Evolutionary conservation across 306 rosid genomes (phyloP), one percentile per base, ranked within the genome.

Genomic region (Sicyos edulis): DNA sequence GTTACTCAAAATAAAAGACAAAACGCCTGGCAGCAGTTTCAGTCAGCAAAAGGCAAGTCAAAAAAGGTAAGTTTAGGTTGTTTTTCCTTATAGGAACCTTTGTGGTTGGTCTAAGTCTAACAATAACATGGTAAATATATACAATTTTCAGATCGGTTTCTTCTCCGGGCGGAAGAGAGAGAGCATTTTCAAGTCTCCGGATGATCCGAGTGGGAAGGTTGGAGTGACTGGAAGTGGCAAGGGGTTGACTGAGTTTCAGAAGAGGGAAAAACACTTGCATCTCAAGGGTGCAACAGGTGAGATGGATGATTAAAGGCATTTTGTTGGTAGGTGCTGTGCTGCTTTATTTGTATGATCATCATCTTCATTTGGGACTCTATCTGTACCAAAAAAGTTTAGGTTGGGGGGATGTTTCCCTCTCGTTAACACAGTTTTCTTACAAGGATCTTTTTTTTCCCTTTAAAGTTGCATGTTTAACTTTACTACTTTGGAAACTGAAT

Each of bases 1-100:
- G 95, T 93, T 71, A 81, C 97, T 13, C 99, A 93, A 76, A 93
- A 93, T 80, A 93, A 93, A 81, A 86, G 99, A 68, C 98, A 93
- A 82, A 93, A 93, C 86, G 96, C 98, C 67, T 93, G 98, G 98
- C 99, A 93, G 88, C 97, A 93, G 80, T 93, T 93, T 79, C 99
- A 93, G 78, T 72, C 97, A 49, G 79, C 91, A 69, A 93, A 91
- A 85, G 99, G 99, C 76, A 93, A 93, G 85, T 51, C 98, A 22
- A 93, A 93, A 78, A 93, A 93, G 98, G 98, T 92, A 79, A 32
- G 64, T 76, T 54, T 19, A 37, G 42, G 42, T 6, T 37, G 8
- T 37, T 37, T 37, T 4, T 37, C 42, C 8, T 37, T 37, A 37
- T 37, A 37, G 42, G 32, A 3, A 26, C 32, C 32, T 26, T 26